A percentile compares a stretch with the other conserved stretches of the same genome.
Conservation (phyloP, 2,329 filamentous ascomycete species). For the Dryadomyces quercivorus region DNA sequence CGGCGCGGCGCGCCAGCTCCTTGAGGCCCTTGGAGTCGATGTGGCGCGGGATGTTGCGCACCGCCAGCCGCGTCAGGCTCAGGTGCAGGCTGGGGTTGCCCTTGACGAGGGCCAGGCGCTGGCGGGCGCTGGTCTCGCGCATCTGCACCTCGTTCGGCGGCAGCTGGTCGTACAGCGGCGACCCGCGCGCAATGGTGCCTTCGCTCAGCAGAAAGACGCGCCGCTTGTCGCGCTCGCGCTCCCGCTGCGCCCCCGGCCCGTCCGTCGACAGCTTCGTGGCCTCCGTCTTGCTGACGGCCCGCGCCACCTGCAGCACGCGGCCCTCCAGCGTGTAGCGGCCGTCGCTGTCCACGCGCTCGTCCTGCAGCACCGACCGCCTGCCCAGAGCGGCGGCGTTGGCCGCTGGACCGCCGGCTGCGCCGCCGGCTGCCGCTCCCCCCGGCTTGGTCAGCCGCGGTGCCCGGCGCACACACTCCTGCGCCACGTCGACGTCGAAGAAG, state of each 20-base stretch:
- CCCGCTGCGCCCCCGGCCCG: slow-evolving; percentile 50
- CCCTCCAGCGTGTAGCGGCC: slow-evolving; percentile 87
- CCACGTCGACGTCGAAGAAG: slow-evolving; percentile 69
- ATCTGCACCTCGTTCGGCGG: slow-evolving; percentile 72
- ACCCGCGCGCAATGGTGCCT: slow-evolving; percentile 67
- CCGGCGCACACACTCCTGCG: slow-evolving; percentile 59
- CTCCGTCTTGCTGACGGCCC: slow-evolving; percentile 74
- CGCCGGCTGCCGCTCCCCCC: neutral
- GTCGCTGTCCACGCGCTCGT: slow-evolving; percentile 68
- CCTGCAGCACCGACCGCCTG: slow-evolving; percentile 76
- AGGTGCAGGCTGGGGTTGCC: slow-evolving; percentile 81
- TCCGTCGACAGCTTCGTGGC: slow-evolving; percentile 64
- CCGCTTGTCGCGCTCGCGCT: slow-evolving; percentile 73
- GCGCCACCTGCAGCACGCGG: slow-evolving; percentile 71
- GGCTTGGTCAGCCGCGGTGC: slow-evolving; percentile 46
- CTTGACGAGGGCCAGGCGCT: slow-evolving; percentile 83
- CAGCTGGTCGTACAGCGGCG: slow-evolving; percentile 64
- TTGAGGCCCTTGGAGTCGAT: slow-evolving; percentile 82
- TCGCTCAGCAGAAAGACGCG: slow-evolving; percentile 79
- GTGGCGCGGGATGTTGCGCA: slow-evolving; percentile 81
- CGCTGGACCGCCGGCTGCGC: neutral
- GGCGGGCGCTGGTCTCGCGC: slow-evolving; percentile 74
- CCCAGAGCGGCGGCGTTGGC: slow-evolving; percentile 24
- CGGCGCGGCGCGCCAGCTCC: slow-evolving; percentile 76
- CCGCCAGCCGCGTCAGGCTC: slow-evolving; percentile 76